Evolutionary conservation across 768 basidiomycete species (phyloP).

Genomic region (Mycena albidolilacea): DNA sequence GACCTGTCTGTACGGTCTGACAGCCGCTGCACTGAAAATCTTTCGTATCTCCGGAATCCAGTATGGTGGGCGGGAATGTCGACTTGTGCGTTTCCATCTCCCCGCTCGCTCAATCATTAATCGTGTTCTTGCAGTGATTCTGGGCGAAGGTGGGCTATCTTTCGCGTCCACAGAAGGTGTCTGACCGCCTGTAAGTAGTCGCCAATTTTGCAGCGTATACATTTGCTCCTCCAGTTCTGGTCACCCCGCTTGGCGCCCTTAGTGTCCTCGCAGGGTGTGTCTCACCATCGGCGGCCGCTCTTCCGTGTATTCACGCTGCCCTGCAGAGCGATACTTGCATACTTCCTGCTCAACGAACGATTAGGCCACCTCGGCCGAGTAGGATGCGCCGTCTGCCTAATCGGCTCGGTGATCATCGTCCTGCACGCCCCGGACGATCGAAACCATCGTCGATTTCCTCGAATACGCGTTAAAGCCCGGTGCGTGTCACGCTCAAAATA

Average conservation of each 20-base stretch:
- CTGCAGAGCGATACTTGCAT: constrained; percentile 91
- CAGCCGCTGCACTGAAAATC: constrained; percentile 89
- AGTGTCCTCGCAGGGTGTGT: constrained; percentile 96
- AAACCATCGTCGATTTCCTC: constrained; percentile 95
- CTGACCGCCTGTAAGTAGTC: constrained; percentile 56
- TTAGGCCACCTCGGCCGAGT: constrained; percentile 93
- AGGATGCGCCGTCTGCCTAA: constrained; percentile 86
- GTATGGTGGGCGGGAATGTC: constrained; percentile 98
- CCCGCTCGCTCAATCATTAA: constrained; percentile 5
- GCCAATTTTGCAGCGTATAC: constrained; percentile 97
- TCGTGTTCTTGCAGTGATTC: constrained; percentile 72
- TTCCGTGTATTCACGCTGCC: constrained; percentile 20
- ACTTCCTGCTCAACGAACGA: constrained; percentile 93
- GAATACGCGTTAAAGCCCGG: constrained; percentile 93
- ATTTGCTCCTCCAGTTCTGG: constrained; percentile 97
- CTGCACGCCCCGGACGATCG: constrained; percentile 95
- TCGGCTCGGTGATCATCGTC: constrained; percentile 95
- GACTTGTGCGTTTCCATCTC: constrained; percentile 71
- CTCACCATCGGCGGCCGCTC: not conserved
- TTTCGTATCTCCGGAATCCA: constrained; percentile 89
- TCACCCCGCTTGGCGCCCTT: constrained; percentile 97
- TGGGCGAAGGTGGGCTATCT: constrained; percentile 83
- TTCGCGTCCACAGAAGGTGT: not conserved
- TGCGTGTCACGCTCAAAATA: constrained; percentile 50
- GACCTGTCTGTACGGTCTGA: constrained; percentile 78